Conservation (phyloP, 1,139 yeast genomes). For the Geotrichum aggregatum region DNA sequence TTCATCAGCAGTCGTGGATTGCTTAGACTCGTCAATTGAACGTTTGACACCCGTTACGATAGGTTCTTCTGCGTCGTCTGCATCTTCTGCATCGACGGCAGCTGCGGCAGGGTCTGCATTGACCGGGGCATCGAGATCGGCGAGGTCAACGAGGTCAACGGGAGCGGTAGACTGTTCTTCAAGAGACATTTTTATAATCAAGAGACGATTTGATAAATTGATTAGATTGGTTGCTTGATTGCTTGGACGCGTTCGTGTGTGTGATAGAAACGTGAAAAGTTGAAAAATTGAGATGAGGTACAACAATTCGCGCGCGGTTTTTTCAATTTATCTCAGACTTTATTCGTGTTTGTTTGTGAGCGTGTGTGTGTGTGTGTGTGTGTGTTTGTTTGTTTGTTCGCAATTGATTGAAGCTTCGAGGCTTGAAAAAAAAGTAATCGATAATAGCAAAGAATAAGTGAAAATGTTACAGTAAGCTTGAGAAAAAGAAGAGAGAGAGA, state of each 20-base stretch:
- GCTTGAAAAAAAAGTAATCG: constrained; percentile 11
- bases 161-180: constrained; percentile 5
- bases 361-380: constrained; percentile 1
- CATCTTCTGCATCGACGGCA: constrained; percentile 5
- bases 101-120: constrained; percentile 1
- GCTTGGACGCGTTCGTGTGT: neutral
- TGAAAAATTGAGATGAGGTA: neutral
- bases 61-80: constrained; percentile 2
- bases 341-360: too few species aligned
- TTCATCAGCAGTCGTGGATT: neutral
- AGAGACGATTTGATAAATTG: neutral
- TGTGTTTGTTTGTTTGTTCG: neutral
- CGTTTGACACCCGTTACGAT: neutral
- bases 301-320: too few species aligned
- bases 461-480: neutral
- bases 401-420: neutral
- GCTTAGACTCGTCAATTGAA: constrained; percentile 1
- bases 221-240: neutral
- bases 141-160: neutral
- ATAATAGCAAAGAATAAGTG: constrained; percentile 10
- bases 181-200: neutral
- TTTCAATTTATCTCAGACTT: too few species aligned
- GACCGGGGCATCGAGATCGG: neutral
- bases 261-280: constrained; percentile 7
- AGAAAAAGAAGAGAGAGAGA: constrained; percentile 1